Base-by-base conservation (phyloP, 208 protist species). In the Herpetomonas tarakana region DNA sequence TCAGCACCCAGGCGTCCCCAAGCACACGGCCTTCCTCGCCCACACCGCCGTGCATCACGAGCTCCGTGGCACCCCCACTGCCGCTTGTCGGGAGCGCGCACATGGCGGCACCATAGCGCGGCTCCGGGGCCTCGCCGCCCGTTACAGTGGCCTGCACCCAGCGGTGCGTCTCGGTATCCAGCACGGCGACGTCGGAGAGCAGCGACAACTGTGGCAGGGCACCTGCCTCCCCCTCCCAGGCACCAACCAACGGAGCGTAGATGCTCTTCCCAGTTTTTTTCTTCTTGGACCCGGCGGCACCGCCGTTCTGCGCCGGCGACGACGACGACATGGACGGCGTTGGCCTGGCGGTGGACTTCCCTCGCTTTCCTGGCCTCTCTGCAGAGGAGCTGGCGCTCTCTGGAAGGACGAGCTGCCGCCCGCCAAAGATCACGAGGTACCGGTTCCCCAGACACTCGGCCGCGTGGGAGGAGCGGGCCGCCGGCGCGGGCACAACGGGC, bases 1-100 rank as follows among this genome's bases (percentile, higher is more conserved):
- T 57, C 60, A 94, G 51, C 65, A 94, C 68, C 84, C 88, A 94
- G 51, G 81, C 79, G 52, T 94, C 88, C 3, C 50, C 62, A 21
- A 83, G 66, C 24, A 88, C 62, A 1, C 64, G 47, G 0, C 84
- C 88, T 19, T 26, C 56, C 21, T 50, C 78, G 26, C 75, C 82
- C 45, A 91, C 60, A 38, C 88, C 88, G 51, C 88, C 88, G 52
- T 91, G 71, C 9, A 93, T 12, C 14, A 93, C 38, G n/a, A 90
- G 39, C 65, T 93, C 83, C 24, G 35, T 41, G 35, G 35, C 9
- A 14, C 9, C 35, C 9, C 35, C 35, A 41, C 14, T 41, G 24
- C 31, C 39, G 0, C 60, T 21, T 21, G 56, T 49, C 1, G 82
- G 78, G 18, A 88, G 63, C 9, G 68, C 35, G 30, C 74, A 72